Evolutionary conservation across 2,329 filamentous ascomycete species (phyloP), one percentile per base, ranked within the genome.

Genomic region (Zymoseptoria tritici): DNA sequence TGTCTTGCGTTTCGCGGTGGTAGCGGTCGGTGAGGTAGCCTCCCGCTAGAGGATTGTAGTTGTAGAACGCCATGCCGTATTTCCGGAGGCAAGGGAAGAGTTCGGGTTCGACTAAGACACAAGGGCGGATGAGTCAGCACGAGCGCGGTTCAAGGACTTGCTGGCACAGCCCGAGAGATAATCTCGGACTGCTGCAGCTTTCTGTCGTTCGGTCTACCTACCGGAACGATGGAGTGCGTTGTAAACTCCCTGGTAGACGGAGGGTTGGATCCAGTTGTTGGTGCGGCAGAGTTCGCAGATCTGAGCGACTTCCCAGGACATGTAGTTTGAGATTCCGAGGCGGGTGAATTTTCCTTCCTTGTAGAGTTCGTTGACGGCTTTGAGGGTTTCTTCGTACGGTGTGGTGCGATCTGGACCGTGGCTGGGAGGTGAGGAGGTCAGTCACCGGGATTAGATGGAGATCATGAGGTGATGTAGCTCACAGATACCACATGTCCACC

Each of bases 321-420:
- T 88, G 72, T 85, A 95, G 76, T 96, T 96, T 67, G 85, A 89
- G 62, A 96, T 76, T 1, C 89, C 90, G 20, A 96, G 77, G 53
- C 83, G 81, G 13, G 89, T 84, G 69, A 96, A 95, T 71, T 92
- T 93, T 60, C 90, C 90, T 56, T 87, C 83, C 73, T 90, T 89
- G 78, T 94, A 89, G 54, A 95, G 77, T 73, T 90, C 84, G 73
- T 96, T 83, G 59, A 91, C 80, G 1, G 85, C 87, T 66, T 85
- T 82, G 11, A 96, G 80, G 0, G 91, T 94, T 73, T 92, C 87
- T 8, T 84, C 83, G 67, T 94, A 94, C 0, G 87, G 87, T 1
- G 85, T 83, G 9, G 54, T 59, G 8, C 64, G 62, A 53, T 67
- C 64, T n/a, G 88, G 79, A 7, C 86, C 87, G 73, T 91, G 88